A percentile compares a stretch with the other conserved stretches of the same genome.
These are phyloP conservation scores for Clitopilus passeckerianus DNA, from an alignment of 768 basidiomycete species.

Conservation along the genomic window DNA sequence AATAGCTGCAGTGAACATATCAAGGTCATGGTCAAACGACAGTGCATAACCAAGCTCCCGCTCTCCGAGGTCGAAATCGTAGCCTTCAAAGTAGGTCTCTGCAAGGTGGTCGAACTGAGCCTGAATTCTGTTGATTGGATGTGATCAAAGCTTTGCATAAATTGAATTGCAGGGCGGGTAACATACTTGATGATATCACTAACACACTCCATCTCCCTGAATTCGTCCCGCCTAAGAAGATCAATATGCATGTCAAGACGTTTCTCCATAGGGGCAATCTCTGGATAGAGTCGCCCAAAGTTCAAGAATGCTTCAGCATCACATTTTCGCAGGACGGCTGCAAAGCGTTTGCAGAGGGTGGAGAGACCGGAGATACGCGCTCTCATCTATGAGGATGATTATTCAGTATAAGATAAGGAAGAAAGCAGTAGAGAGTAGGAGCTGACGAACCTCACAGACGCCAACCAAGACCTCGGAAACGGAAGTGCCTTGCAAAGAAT, in stretches of 20 bases:
- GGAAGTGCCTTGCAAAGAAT: conserved; percentile 68
- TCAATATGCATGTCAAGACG: conserved; percentile 91
- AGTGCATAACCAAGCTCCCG: conserved; percentile 79
- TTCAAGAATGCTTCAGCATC: conserved; percentile 84
- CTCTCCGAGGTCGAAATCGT: conserved; percentile 87
- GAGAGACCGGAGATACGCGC: conserved; percentile 78
- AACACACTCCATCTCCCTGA: conserved; percentile 91
- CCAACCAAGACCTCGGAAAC: conserved; percentile 89
- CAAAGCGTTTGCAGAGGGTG: conserved; percentile 85
- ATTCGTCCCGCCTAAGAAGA: conserved; percentile 79
- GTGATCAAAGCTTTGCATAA: neutral
- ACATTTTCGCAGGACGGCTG: conserved; percentile 74
- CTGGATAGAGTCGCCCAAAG: conserved; percentile 77
- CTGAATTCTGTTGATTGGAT: conserved; percentile 61
- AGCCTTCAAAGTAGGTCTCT: conserved; percentile 78
- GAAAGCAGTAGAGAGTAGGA: neutral
- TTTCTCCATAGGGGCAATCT: conserved; percentile 86
- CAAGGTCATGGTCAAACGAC: conserved; percentile 86
- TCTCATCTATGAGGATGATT: conserved; percentile 55
- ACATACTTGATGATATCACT: conserved; percentile 83
- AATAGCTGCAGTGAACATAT: conserved; percentile 90
- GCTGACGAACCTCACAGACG: conserved; percentile 76
- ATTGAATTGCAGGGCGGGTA: neutral
- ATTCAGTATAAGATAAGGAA: neutral
- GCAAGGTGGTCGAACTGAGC: conserved; percentile 92